phyloP scores from a whole-genome alignment of 192 early-diverging fungal species.

The Coemansia sp. region DNA sequence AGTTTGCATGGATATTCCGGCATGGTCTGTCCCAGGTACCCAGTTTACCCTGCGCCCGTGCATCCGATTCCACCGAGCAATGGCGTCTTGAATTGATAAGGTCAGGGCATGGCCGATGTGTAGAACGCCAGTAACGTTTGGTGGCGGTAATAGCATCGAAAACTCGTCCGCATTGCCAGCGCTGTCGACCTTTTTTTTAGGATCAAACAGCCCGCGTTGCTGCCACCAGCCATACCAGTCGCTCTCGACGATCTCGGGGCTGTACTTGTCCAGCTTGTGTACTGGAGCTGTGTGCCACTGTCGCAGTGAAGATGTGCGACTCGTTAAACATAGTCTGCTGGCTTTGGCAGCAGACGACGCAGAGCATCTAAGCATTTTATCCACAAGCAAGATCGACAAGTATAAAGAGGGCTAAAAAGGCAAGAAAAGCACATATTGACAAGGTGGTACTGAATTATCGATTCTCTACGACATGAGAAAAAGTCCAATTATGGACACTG shows the following conservation, averaged over 20 bases:
- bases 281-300: conserved; percentile 36
- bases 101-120: conserved; percentile 96
- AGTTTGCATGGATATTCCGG: conserved; percentile 95
- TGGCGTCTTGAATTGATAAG: conserved; percentile 81
- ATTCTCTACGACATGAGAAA: not conserved
- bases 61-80: conserved; percentile 87
- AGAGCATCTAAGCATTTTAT: not conserved
- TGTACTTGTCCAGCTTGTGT: conserved; percentile 51
- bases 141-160: conserved; percentile 92
- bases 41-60: conserved; percentile 86
- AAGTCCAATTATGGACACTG: not conserved
- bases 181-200: conserved; percentile 28
- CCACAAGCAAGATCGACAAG: conserved; percentile 2
- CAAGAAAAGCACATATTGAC: not conserved
- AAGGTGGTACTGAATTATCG: not conserved
- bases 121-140: conserved; percentile 95
- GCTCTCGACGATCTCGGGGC: conserved; percentile 68
- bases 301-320: not conserved
- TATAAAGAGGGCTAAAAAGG: not conserved
- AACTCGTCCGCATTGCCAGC: conserved; percentile 59
- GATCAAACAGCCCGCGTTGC: conserved; percentile 65
- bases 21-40: conserved; percentile 97
- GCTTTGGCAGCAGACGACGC: not conserved
- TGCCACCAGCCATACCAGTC: conserved; percentile 99
- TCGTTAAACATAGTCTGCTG: too few relatives aligned